These are phyloP conservation scores for Jackrogersella multiformis DNA, from an alignment of 495 filamentous ascomycete species.

Conservation along the genomic window DNA sequence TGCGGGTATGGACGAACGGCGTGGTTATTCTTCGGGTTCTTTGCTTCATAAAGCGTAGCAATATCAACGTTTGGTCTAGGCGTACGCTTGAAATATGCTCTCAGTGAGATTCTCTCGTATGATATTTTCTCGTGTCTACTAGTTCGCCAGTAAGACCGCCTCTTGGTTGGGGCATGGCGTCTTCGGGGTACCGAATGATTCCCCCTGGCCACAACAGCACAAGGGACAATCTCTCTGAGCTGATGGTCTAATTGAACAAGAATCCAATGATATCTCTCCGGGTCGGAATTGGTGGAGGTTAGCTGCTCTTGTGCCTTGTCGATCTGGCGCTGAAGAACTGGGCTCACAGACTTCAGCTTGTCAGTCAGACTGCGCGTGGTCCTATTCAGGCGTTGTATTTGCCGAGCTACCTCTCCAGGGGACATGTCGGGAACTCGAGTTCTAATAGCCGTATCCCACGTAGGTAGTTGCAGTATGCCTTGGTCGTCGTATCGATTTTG, in stretches of 20 bases:
- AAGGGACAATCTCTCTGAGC: constrained; percentile 27
- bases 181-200: background rate
- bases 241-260: constrained; percentile 51
- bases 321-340: constrained; percentile 46
- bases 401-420: constrained; percentile 32
- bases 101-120: constrained; percentile 47
- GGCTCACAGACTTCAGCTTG: constrained; percentile 44
- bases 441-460: constrained; percentile 44
- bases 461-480: constrained; percentile 32
- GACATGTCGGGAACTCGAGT: constrained; percentile 40
- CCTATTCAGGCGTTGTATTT: constrained; percentile 47
- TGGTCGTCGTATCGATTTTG: constrained; percentile 39
- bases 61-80: constrained; percentile 45
- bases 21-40: constrained; percentile 8
- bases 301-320: constrained; percentile 44
- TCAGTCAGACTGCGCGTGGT: constrained; percentile 26
- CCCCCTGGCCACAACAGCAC: background rate
- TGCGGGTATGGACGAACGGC: background rate
- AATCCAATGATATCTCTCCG: constrained; percentile 36
- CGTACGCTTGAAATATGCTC: constrained; percentile 50
- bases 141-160: constrained; percentile 12
- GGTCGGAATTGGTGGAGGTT: constrained; percentile 26
- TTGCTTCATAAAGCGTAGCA: constrained; percentile 34
- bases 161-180: constrained; percentile 11
- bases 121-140: constrained; percentile 16